phyloP scores from a whole-genome alignment of 2,329 filamentous ascomycete species.

The Arachnomyces sp. region DNA sequence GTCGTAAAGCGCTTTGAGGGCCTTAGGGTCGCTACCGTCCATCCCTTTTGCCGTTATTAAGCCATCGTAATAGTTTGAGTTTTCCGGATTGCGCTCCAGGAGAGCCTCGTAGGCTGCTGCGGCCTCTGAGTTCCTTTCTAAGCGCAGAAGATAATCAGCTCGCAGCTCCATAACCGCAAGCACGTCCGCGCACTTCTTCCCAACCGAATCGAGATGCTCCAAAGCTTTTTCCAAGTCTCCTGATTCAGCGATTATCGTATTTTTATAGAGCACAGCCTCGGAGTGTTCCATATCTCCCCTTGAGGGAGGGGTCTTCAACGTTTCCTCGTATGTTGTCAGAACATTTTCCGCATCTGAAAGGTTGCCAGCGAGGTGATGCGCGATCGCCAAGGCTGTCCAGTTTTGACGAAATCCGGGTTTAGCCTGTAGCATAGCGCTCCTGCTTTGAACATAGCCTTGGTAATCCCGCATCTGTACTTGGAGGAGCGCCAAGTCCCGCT shows the following conservation, averaged over 20 bases:
- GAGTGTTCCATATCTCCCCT: conserved; percentile 84
- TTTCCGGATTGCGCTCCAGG: conserved; percentile 80
- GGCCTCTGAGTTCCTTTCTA: conserved; percentile 73
- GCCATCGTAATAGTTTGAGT: conserved; percentile 75
- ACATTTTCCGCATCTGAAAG: conserved; percentile 82
- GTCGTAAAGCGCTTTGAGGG: conserved; percentile 67
- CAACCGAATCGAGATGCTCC: conserved; percentile 72
- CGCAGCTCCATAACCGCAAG: conserved; percentile 77
- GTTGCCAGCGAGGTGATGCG: conserved; percentile 84
- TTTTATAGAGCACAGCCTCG: conserved; percentile 92
- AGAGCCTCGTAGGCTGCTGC: conserved; percentile 72
- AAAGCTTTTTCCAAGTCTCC: conserved; percentile 77
- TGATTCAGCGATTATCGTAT: conserved; percentile 82
- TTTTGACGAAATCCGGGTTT: conserved; percentile 77
- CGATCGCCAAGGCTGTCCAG: conserved; percentile 95
- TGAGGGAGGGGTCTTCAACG: conserved; percentile 70
- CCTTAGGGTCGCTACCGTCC: conserved; percentile 51
- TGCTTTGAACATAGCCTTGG: conserved; percentile 83
- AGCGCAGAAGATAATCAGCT: conserved; percentile 72
- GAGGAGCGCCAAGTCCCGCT: conserved; percentile 83
- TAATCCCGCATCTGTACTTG: conserved; percentile 97
- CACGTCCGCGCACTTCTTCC: conserved; percentile 73
- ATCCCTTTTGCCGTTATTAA: conserved; percentile 64
- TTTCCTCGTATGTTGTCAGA: conserved; percentile 86
- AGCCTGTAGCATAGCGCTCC: conserved; percentile 78